Conservation (phyloP, 768 basidiomycete species). For the Exidia glandulosa region DNA sequence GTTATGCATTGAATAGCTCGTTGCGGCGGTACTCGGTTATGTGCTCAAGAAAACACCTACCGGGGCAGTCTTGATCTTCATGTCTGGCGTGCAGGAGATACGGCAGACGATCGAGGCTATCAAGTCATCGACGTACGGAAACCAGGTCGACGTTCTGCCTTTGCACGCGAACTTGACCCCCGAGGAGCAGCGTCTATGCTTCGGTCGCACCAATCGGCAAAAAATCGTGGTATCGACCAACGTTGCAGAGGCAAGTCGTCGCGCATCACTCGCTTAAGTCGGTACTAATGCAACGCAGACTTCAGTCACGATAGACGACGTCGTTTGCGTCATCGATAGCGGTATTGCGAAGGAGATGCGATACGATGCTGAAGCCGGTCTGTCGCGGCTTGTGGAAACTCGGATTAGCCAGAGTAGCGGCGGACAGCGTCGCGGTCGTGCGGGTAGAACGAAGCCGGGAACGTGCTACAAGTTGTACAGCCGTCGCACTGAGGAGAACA, state of each 20-base stretch:
- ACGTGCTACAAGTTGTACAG: constrained; percentile 86
- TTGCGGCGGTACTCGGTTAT: constrained; percentile 53
- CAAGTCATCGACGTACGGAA: constrained; percentile 21
- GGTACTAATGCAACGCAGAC: constrained; percentile 36
- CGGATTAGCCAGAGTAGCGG: constrained; percentile 74
- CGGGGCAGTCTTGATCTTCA: constrained; percentile 76
- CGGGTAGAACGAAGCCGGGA: constrained; percentile 76
- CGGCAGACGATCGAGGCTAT: constrained; percentile 62
- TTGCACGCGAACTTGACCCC: constrained; percentile 83
- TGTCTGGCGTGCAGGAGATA: constrained; percentile 86
- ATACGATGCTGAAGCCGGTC: constrained; percentile 53
- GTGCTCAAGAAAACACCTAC: constrained; percentile 40
- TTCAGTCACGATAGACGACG: constrained; percentile 84
- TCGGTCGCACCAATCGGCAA: constrained; percentile 49
- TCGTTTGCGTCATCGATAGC: constrained; percentile 73
- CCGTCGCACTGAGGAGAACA: constrained; percentile 51
- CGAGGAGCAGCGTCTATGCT: constrained; percentile 74
- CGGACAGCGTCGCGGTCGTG: constrained; percentile 77
- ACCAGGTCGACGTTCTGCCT: constrained; percentile 49
- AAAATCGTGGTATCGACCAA: constrained; percentile 88
- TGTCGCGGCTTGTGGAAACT: constrained; percentile 68
- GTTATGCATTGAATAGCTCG: constrained; percentile 31
- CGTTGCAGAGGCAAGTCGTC: constrained; percentile 63
- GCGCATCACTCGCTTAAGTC: not conserved
- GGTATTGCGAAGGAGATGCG: constrained; percentile 81